A percentile compares a stretch with the other conserved stretches of the same genome.
phyloP scores from a whole-genome alignment of 1,139 yeast species.

The Scheffersomyces cryptocercus region DNA sequence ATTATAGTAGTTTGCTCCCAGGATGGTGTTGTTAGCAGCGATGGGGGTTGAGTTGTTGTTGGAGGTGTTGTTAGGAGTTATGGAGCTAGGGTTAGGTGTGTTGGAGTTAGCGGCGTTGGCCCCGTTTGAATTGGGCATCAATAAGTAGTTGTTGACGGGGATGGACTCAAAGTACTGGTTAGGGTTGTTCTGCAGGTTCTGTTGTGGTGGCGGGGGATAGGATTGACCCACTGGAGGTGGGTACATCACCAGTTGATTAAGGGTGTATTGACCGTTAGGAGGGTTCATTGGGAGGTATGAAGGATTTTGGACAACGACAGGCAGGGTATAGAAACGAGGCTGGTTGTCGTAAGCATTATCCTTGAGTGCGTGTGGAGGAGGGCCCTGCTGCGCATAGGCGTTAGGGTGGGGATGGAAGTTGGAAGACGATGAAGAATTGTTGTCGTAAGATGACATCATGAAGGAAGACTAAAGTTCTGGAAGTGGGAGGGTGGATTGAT shows the following conservation, averaged over 20 bases:
- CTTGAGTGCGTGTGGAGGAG: conserved; percentile 5
- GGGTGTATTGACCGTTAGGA: conserved; percentile 18
- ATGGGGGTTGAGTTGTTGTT: neutral
- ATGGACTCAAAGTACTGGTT: conserved; percentile 13
- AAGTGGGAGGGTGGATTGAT: too few species aligned
- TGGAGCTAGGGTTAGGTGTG: neutral
- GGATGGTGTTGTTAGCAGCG: conserved; percentile 5
- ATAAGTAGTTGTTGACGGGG: conserved; percentile 18
- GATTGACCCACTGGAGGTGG: conserved; percentile 15
- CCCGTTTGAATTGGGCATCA: conserved; percentile 13
- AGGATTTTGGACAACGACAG: conserved; percentile 24
- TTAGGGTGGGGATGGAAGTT: conserved; percentile 1
- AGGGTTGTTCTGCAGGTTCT: conserved; percentile 9
- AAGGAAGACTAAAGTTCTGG: neutral
- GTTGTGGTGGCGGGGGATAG: conserved; percentile 9
- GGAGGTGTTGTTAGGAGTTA: neutral
- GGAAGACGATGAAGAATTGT: conserved; percentile 1
- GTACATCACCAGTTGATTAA: conserved; percentile 17
- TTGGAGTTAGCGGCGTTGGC: neutral
- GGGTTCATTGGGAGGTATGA: conserved; percentile 12
- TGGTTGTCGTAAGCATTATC: conserved; percentile 13
- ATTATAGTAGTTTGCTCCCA: conserved; percentile 2
- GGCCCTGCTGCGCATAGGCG: conserved; percentile 1
- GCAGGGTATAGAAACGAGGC: conserved; percentile 21
- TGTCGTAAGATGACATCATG: conserved; percentile 2